Conservation (phyloP, 129 eudicot species). For the Smallanthus sonchifolius region DNA sequence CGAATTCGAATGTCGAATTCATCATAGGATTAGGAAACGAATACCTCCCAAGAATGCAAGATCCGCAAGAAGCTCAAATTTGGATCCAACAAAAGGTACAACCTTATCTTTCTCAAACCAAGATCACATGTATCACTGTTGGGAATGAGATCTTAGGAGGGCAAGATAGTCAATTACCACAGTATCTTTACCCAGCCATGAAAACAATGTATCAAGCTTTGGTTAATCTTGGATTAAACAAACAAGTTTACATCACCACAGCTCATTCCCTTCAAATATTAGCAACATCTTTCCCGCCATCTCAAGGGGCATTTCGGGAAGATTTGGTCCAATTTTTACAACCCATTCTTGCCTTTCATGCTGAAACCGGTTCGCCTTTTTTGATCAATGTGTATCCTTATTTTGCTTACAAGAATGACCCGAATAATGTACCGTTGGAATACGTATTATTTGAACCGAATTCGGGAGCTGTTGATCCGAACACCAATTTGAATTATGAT, state of each 20-base stretch:
- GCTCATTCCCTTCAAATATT: conserved; percentile 79
- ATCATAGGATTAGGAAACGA: conserved; percentile 81
- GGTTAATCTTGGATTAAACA: conserved; percentile 49
- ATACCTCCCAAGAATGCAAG: conserved; percentile 57
- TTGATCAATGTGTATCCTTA: conserved; percentile 88
- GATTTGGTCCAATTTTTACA: conserved; percentile 63
- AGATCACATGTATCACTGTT: conserved; percentile 66
- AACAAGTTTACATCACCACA: conserved; percentile 62
- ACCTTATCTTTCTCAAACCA: conserved; percentile 66
- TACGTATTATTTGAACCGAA: conserved; percentile 81
- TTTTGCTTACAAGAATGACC: conserved; percentile 82
- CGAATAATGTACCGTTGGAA: conserved; percentile 48
- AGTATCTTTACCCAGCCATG: conserved; percentile 78
- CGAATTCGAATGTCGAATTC: conserved; percentile 60
- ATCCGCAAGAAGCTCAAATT: conserved; percentile 58
- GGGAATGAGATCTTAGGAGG: conserved; percentile 80
- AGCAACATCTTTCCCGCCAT: conserved; percentile 76
- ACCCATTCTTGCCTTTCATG: conserved; percentile 61
- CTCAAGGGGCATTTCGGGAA: conserved; percentile 63
- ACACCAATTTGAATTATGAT: conserved; percentile 65
- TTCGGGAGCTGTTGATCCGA: conserved; percentile 54
- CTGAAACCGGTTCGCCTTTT: conserved; percentile 63
- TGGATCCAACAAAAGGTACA: conserved; percentile 81
- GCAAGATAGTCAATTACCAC: conserved; percentile 36
- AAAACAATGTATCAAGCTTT: conserved; percentile 60